A percentile compares a stretch with the other conserved stretches of the same genome.
Evolutionary conservation across 2,329 filamentous ascomycete genomes (phyloP).

Genomic region (Corynespora cassiicola): DNA sequence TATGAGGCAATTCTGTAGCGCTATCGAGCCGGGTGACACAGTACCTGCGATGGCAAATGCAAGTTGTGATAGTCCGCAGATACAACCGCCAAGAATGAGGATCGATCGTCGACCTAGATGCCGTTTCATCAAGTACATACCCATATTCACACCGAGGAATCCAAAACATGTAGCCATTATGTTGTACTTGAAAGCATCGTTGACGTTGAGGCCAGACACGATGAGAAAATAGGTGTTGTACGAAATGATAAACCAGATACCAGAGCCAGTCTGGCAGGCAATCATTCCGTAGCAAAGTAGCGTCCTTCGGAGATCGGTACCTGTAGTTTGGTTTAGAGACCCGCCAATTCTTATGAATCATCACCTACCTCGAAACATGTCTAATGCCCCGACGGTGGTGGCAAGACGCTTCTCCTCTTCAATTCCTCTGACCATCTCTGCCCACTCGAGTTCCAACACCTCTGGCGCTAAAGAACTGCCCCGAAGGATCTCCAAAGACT

Average conservation of each 20-base stretch:
- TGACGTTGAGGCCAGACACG: too few species aligned
- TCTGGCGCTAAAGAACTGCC: conserved; percentile 7
- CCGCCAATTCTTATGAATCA: too few species aligned
- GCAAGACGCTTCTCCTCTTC: conserved; percentile 50
- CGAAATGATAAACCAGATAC: conserved; percentile 57
- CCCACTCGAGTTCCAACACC: conserved; percentile 17
- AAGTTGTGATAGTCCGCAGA: conserved; percentile 11
- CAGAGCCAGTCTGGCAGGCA: conserved; percentile 50
- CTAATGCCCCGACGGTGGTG: conserved; percentile 53
- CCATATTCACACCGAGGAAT: conserved; percentile 55
- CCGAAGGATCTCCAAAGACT: conserved; percentile 6
- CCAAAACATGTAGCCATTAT: conserved; percentile 40
- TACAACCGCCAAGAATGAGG: too few species aligned
- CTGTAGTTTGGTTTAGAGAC: too few species aligned
- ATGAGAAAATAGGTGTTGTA: too few species aligned
- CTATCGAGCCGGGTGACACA: conserved; percentile 1
- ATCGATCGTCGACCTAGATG: too few species aligned
- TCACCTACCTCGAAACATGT: conserved; percentile 55
- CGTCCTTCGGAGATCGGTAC: conserved; percentile 53
- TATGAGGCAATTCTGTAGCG: too few species aligned
- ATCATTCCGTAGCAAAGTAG: conserved; percentile 56
- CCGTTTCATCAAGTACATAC: too few species aligned
- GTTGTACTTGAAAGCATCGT: conserved; percentile 10
- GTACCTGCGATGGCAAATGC: conserved; percentile 11
- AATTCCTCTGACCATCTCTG: conserved; percentile 21